Percentiles rank a stretch among this genome's conserved stretches.
These are phyloP conservation scores for Magnolia officinalis DNA, from an alignment of 164 flowering plant genomes.

Conservation along the genomic window DNA sequence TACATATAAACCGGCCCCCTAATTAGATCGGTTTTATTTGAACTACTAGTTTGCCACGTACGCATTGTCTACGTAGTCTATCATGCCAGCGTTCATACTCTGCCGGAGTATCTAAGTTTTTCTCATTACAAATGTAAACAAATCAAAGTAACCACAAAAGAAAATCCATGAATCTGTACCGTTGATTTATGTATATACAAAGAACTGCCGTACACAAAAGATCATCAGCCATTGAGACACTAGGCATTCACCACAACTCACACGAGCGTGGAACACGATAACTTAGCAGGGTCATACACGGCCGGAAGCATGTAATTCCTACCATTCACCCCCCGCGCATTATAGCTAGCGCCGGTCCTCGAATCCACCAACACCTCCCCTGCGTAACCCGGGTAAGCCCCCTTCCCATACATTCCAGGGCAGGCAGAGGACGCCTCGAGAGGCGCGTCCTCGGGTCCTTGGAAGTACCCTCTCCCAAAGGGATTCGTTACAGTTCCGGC, in stretches of 20 bases:
- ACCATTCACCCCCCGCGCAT: slow-evolving; percentile 28
- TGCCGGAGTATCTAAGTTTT: not conserved
- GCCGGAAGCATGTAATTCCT: slow-evolving; percentile 23
- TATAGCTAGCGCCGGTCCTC: slow-evolving; percentile 25
- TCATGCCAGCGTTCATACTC: too few relatives aligned
- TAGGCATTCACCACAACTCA: slow-evolving; percentile 5
- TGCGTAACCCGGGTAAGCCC: slow-evolving; percentile 32
- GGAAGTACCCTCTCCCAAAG: slow-evolving; percentile 18
- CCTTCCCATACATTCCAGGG: slow-evolving; percentile 25
- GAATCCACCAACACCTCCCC: slow-evolving; percentile 24
- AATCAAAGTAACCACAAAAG: not conserved
- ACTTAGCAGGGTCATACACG: slow-evolving; percentile 24
- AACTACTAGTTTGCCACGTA: too few relatives aligned
- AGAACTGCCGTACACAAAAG: not conserved
- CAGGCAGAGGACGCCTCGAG: slow-evolving; percentile 24
- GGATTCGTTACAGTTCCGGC: slow-evolving; percentile 28
- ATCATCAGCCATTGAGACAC: not conserved
- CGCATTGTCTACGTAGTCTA: too few relatives aligned
- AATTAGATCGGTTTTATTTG: too few relatives aligned
- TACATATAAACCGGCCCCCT: too few relatives aligned
- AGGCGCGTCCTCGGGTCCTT: slow-evolving; percentile 18
- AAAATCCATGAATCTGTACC: slow-evolving; percentile 1
- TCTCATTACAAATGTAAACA: not conserved
- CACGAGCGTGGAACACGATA: slow-evolving; percentile 31
- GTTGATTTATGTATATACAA: slow-evolving; percentile 5